Conservation (phyloP, 208 protist genomes). For the Zelonia costaricensis region DNA sequence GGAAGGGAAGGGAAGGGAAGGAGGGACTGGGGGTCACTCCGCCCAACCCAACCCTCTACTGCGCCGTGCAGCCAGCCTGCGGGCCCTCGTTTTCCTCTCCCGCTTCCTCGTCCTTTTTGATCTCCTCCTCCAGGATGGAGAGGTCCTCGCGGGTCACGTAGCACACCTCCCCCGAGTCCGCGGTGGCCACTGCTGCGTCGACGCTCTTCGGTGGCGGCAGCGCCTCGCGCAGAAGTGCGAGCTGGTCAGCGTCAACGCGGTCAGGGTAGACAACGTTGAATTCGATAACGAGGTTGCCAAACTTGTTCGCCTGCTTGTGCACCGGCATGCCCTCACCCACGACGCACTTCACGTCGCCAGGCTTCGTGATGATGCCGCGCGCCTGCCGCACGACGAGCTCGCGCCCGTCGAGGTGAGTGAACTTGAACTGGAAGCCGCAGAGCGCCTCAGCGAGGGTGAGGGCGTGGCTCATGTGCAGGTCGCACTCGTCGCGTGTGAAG, state of each 20-base stretch:
- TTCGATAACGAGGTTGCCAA: conserved; percentile 73
- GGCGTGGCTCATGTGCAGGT: conserved; percentile 90
- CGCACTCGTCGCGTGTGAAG: conserved; percentile 91
- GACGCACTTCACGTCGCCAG: conserved; percentile 65
- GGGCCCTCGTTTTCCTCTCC: conserved; percentile 50
- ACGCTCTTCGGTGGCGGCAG: conserved; percentile 56
- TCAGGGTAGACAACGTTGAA: conserved; percentile 71
- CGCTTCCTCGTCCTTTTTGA: conserved; percentile 53
- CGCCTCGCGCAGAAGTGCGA: conserved; percentile 40
- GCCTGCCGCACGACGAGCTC: conserved; percentile 81
- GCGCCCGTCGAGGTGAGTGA: conserved; percentile 90
- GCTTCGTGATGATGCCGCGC: conserved; percentile 68
- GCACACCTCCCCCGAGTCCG: conserved; percentile 41
- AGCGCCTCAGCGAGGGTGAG: conserved; percentile 95
- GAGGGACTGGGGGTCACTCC: no score
- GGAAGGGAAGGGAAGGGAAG: no score
- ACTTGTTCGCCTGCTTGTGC: conserved; percentile 29
- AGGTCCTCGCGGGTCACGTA: conserved; percentile 58
- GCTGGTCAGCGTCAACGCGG: conserved; percentile 35
- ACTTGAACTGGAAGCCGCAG: conserved; percentile 90
- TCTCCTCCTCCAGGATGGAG: conserved; percentile 24
- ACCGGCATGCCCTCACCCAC: conserved; percentile 81
- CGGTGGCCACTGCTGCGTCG: conserved; percentile 14
- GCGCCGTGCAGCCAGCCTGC: conserved; percentile 40
- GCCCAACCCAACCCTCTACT: conserved; percentile 25